Evolutionary conservation across 2,329 filamentous ascomycete genomes (phyloP), one percentile per base, ranked within the genome.

Genomic region (Cercospora berteroae): DNA sequence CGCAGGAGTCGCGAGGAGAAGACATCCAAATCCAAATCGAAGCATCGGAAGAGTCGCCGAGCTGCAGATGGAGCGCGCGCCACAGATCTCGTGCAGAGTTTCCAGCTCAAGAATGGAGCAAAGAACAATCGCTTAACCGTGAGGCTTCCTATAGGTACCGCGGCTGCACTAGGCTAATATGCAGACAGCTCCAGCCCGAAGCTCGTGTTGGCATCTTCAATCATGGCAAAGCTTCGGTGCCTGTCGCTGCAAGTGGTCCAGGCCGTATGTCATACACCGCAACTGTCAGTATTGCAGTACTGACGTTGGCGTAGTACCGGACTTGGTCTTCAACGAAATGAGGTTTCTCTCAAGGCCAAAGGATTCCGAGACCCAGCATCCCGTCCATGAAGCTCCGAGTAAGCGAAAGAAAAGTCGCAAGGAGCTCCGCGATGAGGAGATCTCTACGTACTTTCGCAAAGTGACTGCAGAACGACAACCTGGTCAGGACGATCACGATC

Each of bases 301-400:
- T 74, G 62, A 74, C 42, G 12, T 23, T 9, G n/a, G n/a, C 9
- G 65, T 71, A 85, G 83, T 85, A 60, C 83, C 83, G 29, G 83
- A 85, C 74, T 77, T 84, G 48, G 80, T 82, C 29, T 85, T 85
- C 74, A 83, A 82, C 29, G 82, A 84, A 71, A 82, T 84, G 80
- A 80, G 77, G 25, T 85, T 84, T 67, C 71, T 85, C 50, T 80
- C 80, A 64, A 79, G 79, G 65, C 74, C 65, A 70, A 79, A 66
- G 65, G 72, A 72, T 48, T 64, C 61, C 63, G 72, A 70, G 64
- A 74, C 70, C 18, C 74, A 73, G 70, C 44, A 48, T 57, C 67
- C 36, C 48, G 66, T 27, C 72, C 72, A 61, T 27, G 59, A 57
- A 62, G 77, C 62, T 25, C 44, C 36, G 68, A 79, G 75, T 67